Evolutionary conservation across 768 basidiomycete genomes (phyloP).

Genomic region (Serendipita vermifera): DNA sequence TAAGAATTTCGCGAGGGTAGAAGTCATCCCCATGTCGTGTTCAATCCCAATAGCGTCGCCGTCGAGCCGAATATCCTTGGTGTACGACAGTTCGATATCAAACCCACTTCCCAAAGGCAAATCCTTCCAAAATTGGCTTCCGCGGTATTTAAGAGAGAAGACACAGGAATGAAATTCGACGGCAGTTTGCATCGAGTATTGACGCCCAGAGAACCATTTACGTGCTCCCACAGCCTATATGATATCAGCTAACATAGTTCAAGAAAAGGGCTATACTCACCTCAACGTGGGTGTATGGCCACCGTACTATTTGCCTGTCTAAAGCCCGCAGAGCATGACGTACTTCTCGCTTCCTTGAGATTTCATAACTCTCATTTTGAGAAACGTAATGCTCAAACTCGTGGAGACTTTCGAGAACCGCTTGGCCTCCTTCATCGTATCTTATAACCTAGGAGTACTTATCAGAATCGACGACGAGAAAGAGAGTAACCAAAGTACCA

Average conservation of each 20-base stretch:
- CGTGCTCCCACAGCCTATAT: conserved; percentile 36
- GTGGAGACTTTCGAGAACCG: conserved; percentile 32
- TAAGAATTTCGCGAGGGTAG: conserved; percentile 49
- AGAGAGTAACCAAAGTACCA: conserved; percentile 29
- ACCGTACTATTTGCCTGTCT: conserved; percentile 46
- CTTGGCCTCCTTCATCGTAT: conserved; percentile 47
- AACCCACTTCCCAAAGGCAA: conserved; percentile 59
- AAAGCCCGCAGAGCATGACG: conserved; percentile 52
- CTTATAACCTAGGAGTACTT: conserved; percentile 39
- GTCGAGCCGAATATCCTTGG: conserved; percentile 35
- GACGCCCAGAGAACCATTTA: conserved; percentile 34
- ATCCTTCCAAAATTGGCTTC: conserved; percentile 38
- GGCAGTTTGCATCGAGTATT: conserved; percentile 40
- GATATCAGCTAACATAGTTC: neutral
- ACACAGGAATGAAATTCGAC: conserved; percentile 35
- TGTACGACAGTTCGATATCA: conserved; percentile 43
- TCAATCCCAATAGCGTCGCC: conserved; percentile 48
- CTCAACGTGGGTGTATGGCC: conserved; percentile 50
- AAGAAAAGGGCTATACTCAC: conserved; percentile 25
- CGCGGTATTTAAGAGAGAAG: conserved; percentile 40
- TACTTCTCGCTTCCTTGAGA: conserved; percentile 40
- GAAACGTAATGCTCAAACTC: conserved; percentile 46
- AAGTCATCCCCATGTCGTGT: conserved; percentile 51
- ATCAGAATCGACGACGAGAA: conserved; percentile 9
- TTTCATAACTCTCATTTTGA: conserved; percentile 44